Conservation (phyloP, 345 rosid genomes). For the Hypericum androsaemum region DNA sequence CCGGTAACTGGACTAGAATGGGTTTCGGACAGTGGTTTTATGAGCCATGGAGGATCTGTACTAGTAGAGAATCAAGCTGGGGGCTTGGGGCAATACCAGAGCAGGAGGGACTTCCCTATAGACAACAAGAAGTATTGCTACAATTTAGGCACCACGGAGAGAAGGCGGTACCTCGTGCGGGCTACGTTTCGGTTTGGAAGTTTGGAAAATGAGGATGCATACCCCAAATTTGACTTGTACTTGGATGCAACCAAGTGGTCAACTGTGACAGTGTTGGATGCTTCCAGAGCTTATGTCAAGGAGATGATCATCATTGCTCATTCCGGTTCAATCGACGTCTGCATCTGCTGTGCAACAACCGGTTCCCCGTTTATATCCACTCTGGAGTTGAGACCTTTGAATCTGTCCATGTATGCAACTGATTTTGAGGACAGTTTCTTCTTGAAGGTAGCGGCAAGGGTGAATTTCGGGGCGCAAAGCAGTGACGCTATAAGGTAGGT, state of each 20-base stretch:
- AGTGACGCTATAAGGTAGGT: slow-evolving; percentile 58
- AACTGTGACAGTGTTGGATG: slow-evolving; percentile 62
- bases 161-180: slow-evolving; percentile 79
- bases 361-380: slow-evolving; percentile 91
- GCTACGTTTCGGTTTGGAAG: slow-evolving; percentile 77
- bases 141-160: slow-evolving; percentile 48
- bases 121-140: slow-evolving; percentile 82
- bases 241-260: slow-evolving; percentile 93
- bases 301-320: slow-evolving; percentile 83
- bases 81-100: slow-evolving; percentile 38
- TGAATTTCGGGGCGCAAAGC: slow-evolving; percentile 75
- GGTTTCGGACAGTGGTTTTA: slow-evolving; percentile 61
- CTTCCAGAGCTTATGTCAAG: slow-evolving; percentile 54
- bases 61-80: slow-evolving; percentile 28
- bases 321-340: slow-evolving; percentile 64
- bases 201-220: slow-evolving; percentile 45
- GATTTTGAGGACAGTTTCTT: slow-evolving; percentile 75
- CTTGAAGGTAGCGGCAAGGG: slow-evolving; percentile 83
- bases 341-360: slow-evolving; percentile 78
- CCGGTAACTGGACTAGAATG: slow-evolving; percentile 64
- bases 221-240: slow-evolving; percentile 75
- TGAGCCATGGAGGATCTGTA: slow-evolving; percentile 44
- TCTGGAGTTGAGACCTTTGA: slow-evolving; percentile 79
- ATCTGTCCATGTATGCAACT: slow-evolving; percentile 83
- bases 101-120: slow-evolving; percentile 68